Base-by-base conservation (phyloP, 768 basidiomycete genomes). In the Termitomyces sp. region DNA sequence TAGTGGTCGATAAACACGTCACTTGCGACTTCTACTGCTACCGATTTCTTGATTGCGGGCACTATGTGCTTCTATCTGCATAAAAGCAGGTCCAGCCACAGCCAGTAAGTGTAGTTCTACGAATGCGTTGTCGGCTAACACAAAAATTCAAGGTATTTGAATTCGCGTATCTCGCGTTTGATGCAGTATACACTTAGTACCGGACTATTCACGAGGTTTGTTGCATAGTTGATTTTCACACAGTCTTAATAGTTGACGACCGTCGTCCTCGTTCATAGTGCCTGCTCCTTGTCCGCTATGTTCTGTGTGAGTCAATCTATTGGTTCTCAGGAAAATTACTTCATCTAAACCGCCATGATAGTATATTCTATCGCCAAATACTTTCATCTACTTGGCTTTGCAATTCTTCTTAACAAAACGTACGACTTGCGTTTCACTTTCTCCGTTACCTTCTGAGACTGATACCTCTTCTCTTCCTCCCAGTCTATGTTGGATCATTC, bases 401-500 rank as follows among this genome's bases (percentile, higher is more conserved):
- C 70, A 75, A 54, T 78, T 77, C 56, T 61, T 80, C 7, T 66
- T 77, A 9, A 80, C 78, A 12, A 76, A 78, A 62, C 67, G 79
- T 79, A 68, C 28, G 73, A 67, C 29, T 74, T 66, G 9, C 42
- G 5, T 34, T 12, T 39, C 28, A 10, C 18, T 39, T 18, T 5
- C 26, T 39, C 18, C 3, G n/a, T 51, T 51, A n/a, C 22, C 7
- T 39, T 18, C 6, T 13, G 31, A 42, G 33, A 39, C 5, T 41
- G 15, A 33, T 57, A 2, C 13, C 60, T 22, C 44, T 54, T 15
- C 51, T 45, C 22, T 37, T 53, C 39, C 1, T 20, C 47, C 1
- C 56, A 81, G 80, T 82, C 8, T 81, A 81, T 54, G 72, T 77
- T 34, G 75, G 73, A n/a, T 81, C 79, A 0, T 82, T 76, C 64